phyloP scores from a whole-genome alignment of 2,329 filamentous ascomycete species.

The Apiospora rasikravindrae region DNA sequence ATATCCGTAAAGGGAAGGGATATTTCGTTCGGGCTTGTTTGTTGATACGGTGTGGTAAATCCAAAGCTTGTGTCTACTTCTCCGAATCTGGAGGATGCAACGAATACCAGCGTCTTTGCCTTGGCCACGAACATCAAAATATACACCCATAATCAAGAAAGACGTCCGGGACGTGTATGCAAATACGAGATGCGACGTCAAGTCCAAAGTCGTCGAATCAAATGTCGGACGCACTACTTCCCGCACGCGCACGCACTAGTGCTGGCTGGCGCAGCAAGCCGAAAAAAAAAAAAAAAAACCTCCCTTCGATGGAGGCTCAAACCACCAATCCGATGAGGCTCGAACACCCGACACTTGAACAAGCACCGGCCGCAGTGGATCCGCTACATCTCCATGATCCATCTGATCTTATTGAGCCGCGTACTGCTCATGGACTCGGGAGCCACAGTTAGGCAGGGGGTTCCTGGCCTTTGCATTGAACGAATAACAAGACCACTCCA shows the following conservation, averaged over 20 bases:
- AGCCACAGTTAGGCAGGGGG: not conserved
- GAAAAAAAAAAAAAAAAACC: not conserved
- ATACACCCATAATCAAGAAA: no score
- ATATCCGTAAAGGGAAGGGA: not conserved
- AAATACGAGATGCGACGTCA: conserved; percentile 6
- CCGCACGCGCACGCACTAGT: no score
- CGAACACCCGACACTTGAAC: not conserved
- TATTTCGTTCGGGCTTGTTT: no score
- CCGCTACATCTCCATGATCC: not conserved
- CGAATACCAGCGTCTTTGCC: no score
- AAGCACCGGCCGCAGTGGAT: conserved; percentile 11
- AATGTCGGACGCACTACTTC: not conserved
- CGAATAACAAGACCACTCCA: not conserved
- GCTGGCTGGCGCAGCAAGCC: not conserved
- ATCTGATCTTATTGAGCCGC: conserved; percentile 17
- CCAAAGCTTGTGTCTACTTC: not conserved
- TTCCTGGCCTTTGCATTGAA: not conserved
- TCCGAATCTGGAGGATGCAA: no score
- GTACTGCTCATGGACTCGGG: conserved; percentile 1
- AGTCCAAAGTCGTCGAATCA: not conserved
- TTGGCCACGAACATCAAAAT: no score
- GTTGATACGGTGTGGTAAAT: not conserved
- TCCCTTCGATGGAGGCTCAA: not conserved
- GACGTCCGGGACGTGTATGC: no score
- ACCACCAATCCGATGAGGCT: no score